Conservation (phyloP, 768 basidiomycete species). For the Suillus paluster region DNA sequence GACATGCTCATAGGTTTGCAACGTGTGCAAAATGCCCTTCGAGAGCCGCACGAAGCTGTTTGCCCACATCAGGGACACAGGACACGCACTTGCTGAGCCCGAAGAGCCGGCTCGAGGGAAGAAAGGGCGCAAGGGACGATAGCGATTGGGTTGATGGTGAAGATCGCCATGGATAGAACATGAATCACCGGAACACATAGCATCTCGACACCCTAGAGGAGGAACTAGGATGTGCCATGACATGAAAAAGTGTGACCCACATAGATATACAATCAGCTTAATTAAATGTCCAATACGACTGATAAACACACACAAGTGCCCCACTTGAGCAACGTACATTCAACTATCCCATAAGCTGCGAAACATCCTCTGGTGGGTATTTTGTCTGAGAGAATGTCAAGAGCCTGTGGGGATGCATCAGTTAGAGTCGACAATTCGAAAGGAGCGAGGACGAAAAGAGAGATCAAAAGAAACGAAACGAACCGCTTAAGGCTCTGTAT, state of each 20-base stretch:
- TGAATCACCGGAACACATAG: background rate
- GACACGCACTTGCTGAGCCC: slow-evolving; percentile 63
- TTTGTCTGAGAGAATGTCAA: slow-evolving; percentile 96
- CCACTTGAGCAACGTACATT: background rate
- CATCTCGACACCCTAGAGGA: background rate
- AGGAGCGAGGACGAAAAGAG: background rate
- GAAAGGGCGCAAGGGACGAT: slow-evolving; percentile 37
- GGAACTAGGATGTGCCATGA: background rate
- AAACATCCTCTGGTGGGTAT: slow-evolving; percentile 91
- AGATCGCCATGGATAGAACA: background rate
- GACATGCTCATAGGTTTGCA: slow-evolving; percentile 50
- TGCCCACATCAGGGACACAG: slow-evolving; percentile 67
- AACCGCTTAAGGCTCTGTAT: slow-evolving; percentile 97
- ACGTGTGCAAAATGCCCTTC: slow-evolving; percentile 69
- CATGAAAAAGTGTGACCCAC: background rate
- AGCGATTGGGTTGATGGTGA: background rate
- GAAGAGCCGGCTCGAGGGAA: slow-evolving; percentile 28
- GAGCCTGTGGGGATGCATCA: slow-evolving; percentile 54
- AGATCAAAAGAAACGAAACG: slow-evolving; percentile 17
- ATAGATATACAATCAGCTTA: slow-evolving; percentile 7
- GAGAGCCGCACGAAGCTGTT: slow-evolving; percentile 77
- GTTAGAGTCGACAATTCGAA: background rate
- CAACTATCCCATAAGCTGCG: slow-evolving; percentile 85
- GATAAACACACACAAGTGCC: slow-evolving; percentile 1
- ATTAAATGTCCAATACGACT: slow-evolving; percentile 15